Conservation (phyloP, 2,329 filamentous ascomycete genomes). For the Fusarium brachygibbosum region DNA sequence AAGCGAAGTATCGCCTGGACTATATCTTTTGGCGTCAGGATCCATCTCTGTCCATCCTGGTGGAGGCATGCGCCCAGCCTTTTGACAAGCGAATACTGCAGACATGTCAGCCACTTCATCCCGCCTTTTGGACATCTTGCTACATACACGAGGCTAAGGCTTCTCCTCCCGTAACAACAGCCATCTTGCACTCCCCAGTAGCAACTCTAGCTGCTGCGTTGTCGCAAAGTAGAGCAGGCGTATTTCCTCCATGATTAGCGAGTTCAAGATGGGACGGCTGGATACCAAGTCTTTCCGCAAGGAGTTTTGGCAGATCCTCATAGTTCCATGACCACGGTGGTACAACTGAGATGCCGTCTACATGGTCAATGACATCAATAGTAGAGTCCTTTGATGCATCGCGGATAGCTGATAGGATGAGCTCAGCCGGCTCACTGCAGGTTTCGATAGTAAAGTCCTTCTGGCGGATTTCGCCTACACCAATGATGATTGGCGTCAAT, state of each 20-base stretch:
- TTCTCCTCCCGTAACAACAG: conserved; percentile 73
- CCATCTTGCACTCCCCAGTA: conserved; percentile 65
- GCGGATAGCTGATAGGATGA: conserved; percentile 70
- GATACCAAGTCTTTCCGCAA: conserved; percentile 64
- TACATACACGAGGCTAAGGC: conserved; percentile 69
- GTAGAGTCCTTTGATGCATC: conserved; percentile 63
- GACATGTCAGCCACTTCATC: neutral
- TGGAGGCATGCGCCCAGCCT: conserved; percentile 59
- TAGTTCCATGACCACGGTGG: conserved; percentile 77
- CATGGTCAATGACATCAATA: conserved; percentile 32
- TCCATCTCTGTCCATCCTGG: conserved; percentile 69
- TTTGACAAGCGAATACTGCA: conserved; percentile 53
- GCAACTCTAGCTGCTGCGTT: conserved; percentile 71
- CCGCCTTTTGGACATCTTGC: accelerated
- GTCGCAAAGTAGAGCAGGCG: conserved; percentile 73
- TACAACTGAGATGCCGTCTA: conserved; percentile 72
- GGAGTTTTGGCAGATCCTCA: conserved; percentile 66
- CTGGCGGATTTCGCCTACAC: conserved; percentile 73
- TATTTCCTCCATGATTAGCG: conserved; percentile 73
- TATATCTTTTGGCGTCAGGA: conserved; percentile 59
- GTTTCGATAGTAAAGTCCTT: conserved; percentile 60
- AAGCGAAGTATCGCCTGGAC: conserved; percentile 62
- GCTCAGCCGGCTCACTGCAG: conserved; percentile 69
- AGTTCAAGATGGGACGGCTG: conserved; percentile 62
- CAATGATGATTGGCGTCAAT: conserved; percentile 68